Evolutionary conservation across 2,329 filamentous ascomycete species (phyloP), one percentile per base, ranked within the genome.

Genomic region (Biscogniauxia marginata): DNA sequence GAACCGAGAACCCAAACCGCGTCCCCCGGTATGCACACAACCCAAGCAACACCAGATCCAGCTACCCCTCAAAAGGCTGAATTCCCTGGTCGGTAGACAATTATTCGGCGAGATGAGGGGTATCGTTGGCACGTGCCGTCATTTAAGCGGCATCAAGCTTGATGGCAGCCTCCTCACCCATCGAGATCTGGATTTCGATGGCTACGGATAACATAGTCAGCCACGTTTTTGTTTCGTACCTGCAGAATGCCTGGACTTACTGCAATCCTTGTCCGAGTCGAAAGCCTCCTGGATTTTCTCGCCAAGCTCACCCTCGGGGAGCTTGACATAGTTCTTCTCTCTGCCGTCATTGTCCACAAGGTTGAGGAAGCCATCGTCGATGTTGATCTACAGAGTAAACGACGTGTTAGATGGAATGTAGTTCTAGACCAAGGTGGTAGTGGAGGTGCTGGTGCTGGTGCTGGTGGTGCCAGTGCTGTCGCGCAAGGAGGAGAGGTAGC

Each of bases 261-360:
- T 92, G 96, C 93, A 93, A 78, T 86, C 90, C 72, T 97, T 93
- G 83, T 96, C 97, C 78, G 87, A 88, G n/a, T 96, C 91, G 21
- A 82, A 79, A 65, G 76, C 81, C 84, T 93, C 85, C 76, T 86
- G 80, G 76, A 98, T 96, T 84, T 90, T 93, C 49, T 93, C 86
- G 70, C 91, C 92, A 76, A 96, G 70, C 58, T 98, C 93, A 71
- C 88, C 88, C 1, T 97, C 93, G 69, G 95, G 95, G 67, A 96
- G 73, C 82, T 91, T 92, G 77, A 98, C 91, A 75, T 99, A 93
- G 71, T 96, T 91, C 86, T 97, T 97, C 81, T 86, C 88, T 75
- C 84, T 81, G 74, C 93, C 93, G 68, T 89, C 85, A 64, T 93
- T 89, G 74, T 83, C 84, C 89, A 98, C 96, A 74, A 99, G 89